Percentiles rank a stretch among this genome's conserved stretches.
Evolutionary conservation across 768 basidiomycete species (phyloP).

Genomic region (Tylopilus sp.): DNA sequence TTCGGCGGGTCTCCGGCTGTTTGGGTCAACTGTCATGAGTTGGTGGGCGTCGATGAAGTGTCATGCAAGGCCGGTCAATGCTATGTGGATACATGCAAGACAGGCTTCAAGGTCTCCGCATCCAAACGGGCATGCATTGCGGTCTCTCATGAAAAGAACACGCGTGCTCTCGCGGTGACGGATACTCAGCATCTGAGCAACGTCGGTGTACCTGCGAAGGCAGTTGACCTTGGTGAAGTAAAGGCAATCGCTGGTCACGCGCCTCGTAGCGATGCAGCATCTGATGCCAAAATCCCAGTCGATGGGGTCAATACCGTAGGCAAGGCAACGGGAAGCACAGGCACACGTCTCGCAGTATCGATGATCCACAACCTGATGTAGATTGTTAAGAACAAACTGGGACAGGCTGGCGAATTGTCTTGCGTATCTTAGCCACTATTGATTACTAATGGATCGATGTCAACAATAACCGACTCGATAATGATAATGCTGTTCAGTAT

Average conservation of each 20-base stretch:
- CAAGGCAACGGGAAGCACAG: too few species aligned
- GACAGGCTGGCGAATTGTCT: too few species aligned
- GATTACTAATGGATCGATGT: too few species aligned
- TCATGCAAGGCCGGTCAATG: constrained; percentile 28
- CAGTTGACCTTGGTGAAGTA: not conserved
- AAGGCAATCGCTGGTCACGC: not conserved
- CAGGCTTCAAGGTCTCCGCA: constrained; percentile 14
- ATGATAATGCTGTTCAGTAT: too few species aligned
- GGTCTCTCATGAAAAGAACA: not conserved
- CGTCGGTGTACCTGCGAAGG: not conserved
- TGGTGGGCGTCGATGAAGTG: constrained; percentile 28
- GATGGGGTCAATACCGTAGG: too few species aligned
- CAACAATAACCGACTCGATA: too few species aligned
- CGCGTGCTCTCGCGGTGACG: not conserved
- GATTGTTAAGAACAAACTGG: too few species aligned
- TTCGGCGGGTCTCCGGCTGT: constrained; percentile 9
- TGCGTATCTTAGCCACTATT: too few species aligned
- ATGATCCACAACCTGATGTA: too few species aligned
- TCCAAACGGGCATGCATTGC: constrained; percentile 15
- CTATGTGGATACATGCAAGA: constrained; percentile 25
- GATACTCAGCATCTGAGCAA: not conserved
- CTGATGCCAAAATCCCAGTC: too few species aligned
- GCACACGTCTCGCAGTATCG: too few species aligned
- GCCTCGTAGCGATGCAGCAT: not conserved
- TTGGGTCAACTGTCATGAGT: constrained; percentile 33